Base-by-base conservation (phyloP, 495 filamentous ascomycete species). In the Pseudevernia furfuracea region DNA sequence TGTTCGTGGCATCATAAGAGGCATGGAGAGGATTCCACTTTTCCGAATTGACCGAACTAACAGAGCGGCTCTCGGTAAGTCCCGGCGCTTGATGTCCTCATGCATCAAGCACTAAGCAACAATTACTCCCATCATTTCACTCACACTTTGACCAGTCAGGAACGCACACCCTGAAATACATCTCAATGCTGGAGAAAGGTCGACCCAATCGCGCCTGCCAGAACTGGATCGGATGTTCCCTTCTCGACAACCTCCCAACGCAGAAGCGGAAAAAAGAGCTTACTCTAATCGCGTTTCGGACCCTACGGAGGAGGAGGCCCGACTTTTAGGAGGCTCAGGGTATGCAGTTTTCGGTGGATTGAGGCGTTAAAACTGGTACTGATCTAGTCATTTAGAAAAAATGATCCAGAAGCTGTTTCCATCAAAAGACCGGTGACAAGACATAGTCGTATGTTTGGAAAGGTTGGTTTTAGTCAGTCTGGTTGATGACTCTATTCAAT, bases 151-250 rank as follows among this genome's bases (percentile, higher is more conserved):
- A 41, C 30, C 23, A 57, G 36, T 30, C 21, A 9, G 21, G 48
- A 4, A 4, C 1, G 8, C 61, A 15, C 37, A 11, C 23, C 19
- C 11, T 21, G 21, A 34, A 28, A 63, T 9, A 32, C 39, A 5
- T 46, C 61, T 56, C 55, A 48, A 63, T 63, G 61, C 53, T 46
- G 53, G 37, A 43, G 53, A 63, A 63, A 23, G 19, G 6, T 21
- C 39, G 39, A 6, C 28, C 19, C 61, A n/a, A 23, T 46, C 14
- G 30, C 56, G 30, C 43, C 39, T 57, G 53, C 53, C 61, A 63
- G 53, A 58, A 63, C 39, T 58, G 61, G 61, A 63, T 57, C 53
- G 61, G 61, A 63, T 63, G 61, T 56, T 53, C 55, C 56, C 12
- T 39, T 57, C 44, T 55, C 30, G 28, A 34, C 28, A 55, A 46